These are phyloP conservation scores for Apiospora saccharicola DNA, from an alignment of 2,329 filamentous ascomycete genomes.

Conservation along the genomic window DNA sequence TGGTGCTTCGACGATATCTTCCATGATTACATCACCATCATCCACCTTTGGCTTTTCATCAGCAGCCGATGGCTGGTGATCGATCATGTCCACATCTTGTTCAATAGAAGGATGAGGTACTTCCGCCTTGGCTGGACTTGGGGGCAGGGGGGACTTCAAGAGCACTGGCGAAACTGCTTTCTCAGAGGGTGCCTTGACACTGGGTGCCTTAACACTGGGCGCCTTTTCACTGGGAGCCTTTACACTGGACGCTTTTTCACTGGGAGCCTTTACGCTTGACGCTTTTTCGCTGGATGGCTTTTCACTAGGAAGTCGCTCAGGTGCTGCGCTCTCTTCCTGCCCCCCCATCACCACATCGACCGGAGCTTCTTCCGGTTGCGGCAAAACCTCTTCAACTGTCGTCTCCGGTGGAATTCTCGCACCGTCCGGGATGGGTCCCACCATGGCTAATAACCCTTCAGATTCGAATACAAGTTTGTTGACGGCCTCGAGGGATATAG, in stretches of 20 bases:
- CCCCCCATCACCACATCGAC: slow-evolving; percentile 21
- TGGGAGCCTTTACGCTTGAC: not conserved
- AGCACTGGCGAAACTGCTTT: slow-evolving; percentile 31
- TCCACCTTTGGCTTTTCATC: slow-evolving; percentile 35
- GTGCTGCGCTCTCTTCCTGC: not conserved
- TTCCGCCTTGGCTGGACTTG: slow-evolving; percentile 31
- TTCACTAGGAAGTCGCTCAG: slow-evolving; percentile 8
- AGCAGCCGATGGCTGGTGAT: slow-evolving; percentile 25
- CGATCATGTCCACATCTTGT: slow-evolving; percentile 35
- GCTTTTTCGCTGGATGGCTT: not conserved
- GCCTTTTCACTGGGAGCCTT: not conserved
- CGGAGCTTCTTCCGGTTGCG: slow-evolving; percentile 29
- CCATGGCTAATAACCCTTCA: slow-evolving; percentile 52
- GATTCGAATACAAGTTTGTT: slow-evolving; percentile 54
- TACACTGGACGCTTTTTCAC: not conserved
- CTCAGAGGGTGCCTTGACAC: slow-evolving; percentile 27
- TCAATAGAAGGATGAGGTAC: slow-evolving; percentile 40
- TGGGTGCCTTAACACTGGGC: not conserved
- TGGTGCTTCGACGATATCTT: slow-evolving; percentile 39
- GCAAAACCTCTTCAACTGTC: slow-evolving; percentile 29
- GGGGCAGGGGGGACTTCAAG: slow-evolving; percentile 25
- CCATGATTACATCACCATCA: slow-evolving; percentile 47
- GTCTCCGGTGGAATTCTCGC: slow-evolving; percentile 35
- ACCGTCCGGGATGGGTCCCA: slow-evolving; percentile 50
- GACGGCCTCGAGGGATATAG: slow-evolving; percentile 57